Conservation (phyloP, 2,329 filamentous ascomycete species). For the Herpotrichia juniperi region DNA sequence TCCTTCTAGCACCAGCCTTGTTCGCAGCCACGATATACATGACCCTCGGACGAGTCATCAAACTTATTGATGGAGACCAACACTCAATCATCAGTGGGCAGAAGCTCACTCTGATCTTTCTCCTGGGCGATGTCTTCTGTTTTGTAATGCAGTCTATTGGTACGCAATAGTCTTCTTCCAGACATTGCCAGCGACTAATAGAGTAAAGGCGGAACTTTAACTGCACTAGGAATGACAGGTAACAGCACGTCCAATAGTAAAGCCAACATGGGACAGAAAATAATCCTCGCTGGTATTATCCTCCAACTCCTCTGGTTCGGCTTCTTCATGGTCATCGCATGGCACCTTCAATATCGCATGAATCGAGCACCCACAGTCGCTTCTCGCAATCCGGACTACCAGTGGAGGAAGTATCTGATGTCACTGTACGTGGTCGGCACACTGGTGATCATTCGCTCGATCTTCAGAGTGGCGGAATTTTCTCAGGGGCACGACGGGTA, state of each 20-base stretch:
- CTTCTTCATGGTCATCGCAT: constrained; percentile 49
- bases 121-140: constrained; percentile 50
- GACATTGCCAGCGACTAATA: neutral
- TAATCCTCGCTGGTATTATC: constrained; percentile 41
- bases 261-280: neutral
- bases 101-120: constrained; percentile 51
- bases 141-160: constrained; percentile 47
- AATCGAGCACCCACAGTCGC: neutral
- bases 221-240: neutral
- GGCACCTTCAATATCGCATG: constrained; percentile 25
- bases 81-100: constrained; percentile 41
- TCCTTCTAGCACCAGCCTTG: constrained; percentile 51
- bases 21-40: constrained; percentile 56
- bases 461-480: constrained; percentile 59
- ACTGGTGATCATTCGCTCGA: constrained; percentile 56
- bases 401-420: constrained; percentile 45
- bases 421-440: constrained; percentile 51
- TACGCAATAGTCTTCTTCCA: neutral
- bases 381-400: constrained; percentile 10
- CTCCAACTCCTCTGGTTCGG: constrained; percentile 57
- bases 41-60: constrained; percentile 50
- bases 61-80: constrained; percentile 39
- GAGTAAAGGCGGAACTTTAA: neutral
- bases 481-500: constrained; percentile 51
- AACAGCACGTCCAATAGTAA: neutral